These are phyloP conservation scores for Verbascum thapsus DNA, from an alignment of 257 asterid genomes.

Conservation along the genomic window DNA sequence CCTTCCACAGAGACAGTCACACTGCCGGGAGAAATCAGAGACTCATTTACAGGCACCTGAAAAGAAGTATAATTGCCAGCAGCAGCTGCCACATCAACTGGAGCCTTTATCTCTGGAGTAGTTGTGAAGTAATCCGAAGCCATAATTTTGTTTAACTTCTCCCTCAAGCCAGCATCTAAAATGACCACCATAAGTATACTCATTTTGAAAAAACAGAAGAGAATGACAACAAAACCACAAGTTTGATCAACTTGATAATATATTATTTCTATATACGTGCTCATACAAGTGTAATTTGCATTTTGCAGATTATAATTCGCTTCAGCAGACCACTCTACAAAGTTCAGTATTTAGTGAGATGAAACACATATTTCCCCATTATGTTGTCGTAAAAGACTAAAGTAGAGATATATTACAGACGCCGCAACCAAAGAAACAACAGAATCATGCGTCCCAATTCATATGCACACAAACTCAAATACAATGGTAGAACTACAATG, in stretches of 20 bases:
- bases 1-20: conserved; percentile 44
- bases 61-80: conserved; percentile 62
- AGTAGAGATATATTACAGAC: neutral
- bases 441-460: neutral
- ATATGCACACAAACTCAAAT: neutral
- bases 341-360: conserved; percentile 4
- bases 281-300: neutral
- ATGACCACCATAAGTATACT: neutral
- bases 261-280: neutral
- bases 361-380: conserved; percentile 3
- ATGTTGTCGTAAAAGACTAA: neutral
- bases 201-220: neutral
- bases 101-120: conserved; percentile 69
- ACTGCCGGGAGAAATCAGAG: conserved; percentile 37
- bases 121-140: conserved; percentile 77
- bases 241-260: neutral
- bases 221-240: neutral
- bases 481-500: too few relatives aligned
- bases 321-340: conserved; percentile 18
- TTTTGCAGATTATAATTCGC: neutral
- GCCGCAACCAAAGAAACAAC: neutral
- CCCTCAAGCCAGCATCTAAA: conserved; percentile 74
- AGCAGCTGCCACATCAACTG: conserved; percentile 80
- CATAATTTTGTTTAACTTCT: conserved; percentile 72
- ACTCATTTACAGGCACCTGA: conserved; percentile 53